Evolutionary conservation across 140 eudicot species (phyloP).

Genomic region (Anethum foeniculum): DNA sequence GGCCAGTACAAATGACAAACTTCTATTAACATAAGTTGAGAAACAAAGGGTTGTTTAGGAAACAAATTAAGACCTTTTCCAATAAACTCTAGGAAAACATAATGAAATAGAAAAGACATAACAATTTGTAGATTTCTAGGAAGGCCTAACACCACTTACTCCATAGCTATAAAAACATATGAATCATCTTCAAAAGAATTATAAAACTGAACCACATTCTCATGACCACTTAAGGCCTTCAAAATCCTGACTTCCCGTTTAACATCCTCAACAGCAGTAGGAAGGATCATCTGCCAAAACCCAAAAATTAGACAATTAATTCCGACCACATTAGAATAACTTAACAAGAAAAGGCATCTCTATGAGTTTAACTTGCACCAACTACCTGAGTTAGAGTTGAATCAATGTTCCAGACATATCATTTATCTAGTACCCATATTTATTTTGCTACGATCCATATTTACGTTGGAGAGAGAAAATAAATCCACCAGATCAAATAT

Average conservation of each 20-base stretch:
- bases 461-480: background rate
- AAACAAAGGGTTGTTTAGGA: background rate
- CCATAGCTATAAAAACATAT: constrained; percentile 89
- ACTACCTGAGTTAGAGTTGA: background rate
- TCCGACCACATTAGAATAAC: background rate
- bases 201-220: constrained; percentile 84
- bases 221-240: constrained; percentile 80
- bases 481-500: background rate
- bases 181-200: constrained; percentile 85
- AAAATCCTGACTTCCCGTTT: constrained; percentile 93
- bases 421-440: background rate
- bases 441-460: background rate
- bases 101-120: background rate
- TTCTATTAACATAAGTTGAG: background rate
- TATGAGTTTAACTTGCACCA: background rate
- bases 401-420: background rate
- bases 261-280: constrained; percentile 92
- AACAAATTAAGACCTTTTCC: background rate
- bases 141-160: constrained; percentile 48
- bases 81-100: background rate
- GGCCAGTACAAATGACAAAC: background rate
- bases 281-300: constrained; percentile 80
- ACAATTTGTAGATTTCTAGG: background rate
- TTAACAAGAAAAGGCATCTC: background rate
- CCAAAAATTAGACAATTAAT: constrained; percentile 12